Percentiles rank a stretch among this genome's conserved stretches.
Evolutionary conservation across 495 filamentous ascomycete genomes (phyloP).

Genomic region (Tricharina praecox): DNA sequence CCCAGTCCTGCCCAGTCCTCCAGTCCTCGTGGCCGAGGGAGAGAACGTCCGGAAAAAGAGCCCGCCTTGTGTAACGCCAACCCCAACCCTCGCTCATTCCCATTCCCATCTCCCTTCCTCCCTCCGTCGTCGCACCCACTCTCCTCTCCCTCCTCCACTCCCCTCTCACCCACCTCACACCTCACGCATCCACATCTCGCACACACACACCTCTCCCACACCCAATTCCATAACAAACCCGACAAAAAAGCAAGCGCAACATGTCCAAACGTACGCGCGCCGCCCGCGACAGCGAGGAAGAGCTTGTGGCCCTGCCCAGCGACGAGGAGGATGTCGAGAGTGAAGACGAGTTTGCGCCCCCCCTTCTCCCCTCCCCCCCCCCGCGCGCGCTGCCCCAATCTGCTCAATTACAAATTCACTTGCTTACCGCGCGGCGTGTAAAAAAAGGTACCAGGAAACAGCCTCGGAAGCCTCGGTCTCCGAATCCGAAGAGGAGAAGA

Average conservation of each 20-base stretch:
- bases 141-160: not conserved
- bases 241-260: not conserved
- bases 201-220: no score
- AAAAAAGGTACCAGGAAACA: not conserved
- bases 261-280: conserved; percentile 5
- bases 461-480: not conserved
- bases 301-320: not conserved
- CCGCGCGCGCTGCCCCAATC: not conserved
- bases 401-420: not conserved
- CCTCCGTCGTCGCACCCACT: not conserved
- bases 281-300: conserved; percentile 1
- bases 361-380: not conserved
- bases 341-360: conserved; percentile 3
- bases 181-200: no score
- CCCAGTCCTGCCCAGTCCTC: no score
- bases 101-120: not conserved
- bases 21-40: no score
- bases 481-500: not conserved
- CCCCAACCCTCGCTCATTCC: no score
- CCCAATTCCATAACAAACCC: no score
- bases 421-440: not conserved
- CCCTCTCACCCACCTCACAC: not conserved
- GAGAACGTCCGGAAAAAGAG: no score
- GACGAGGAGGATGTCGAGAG: not conserved
- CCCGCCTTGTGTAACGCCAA: no score